A percentile compares a stretch with the other conserved stretches of the same genome.
These are phyloP conservation scores for Arthrobotrys conoides DNA, from an alignment of 2,329 filamentous ascomycete genomes.

Conservation along the genomic window DNA sequence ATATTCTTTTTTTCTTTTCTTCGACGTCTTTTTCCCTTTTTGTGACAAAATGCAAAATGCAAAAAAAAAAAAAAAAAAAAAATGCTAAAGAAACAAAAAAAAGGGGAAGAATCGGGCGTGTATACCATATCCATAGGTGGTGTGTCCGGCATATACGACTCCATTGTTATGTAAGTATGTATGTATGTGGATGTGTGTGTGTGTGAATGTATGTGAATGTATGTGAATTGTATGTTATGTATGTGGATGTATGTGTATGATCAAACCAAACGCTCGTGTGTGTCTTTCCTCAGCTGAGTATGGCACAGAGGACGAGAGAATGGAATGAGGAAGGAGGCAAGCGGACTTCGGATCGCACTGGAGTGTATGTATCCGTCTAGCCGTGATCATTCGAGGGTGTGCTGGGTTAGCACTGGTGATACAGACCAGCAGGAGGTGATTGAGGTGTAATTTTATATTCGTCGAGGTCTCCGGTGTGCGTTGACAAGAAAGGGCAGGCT, in stretches of 20 bases:
- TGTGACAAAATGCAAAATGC: slow-evolving; percentile 4
- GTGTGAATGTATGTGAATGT: not conserved
- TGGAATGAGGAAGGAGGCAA: slow-evolving; percentile 88
- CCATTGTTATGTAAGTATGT: slow-evolving; percentile 27
- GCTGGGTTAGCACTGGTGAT: slow-evolving; percentile 57
- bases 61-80: slow-evolving; percentile 14
- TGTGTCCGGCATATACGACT: slow-evolving; percentile 58
- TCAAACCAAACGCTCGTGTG: slow-evolving; percentile 15
- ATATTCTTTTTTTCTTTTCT: not conserved
- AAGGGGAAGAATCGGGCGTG: slow-evolving; percentile 10
- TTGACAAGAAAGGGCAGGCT: slow-evolving; percentile 47
- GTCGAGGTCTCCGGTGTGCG: slow-evolving; percentile 42
- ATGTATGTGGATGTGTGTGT: not conserved
- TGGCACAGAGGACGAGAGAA: slow-evolving; percentile 39
- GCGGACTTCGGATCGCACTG: slow-evolving; percentile 93
- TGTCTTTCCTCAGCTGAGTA: slow-evolving; percentile 22
- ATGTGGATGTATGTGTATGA: not conserved
- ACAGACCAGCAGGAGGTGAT: slow-evolving; percentile 59
- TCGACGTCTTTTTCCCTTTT: not conserved
- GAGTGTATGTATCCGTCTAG: slow-evolving; percentile 44
- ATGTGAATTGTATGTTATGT: slow-evolving; percentile 14
- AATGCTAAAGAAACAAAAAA: slow-evolving; percentile 1
- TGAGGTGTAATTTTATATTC: slow-evolving; percentile 61
- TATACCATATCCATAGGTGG: slow-evolving; percentile 54
- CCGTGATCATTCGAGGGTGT: slow-evolving; percentile 61